Base-by-base conservation (phyloP, 202 grass and related monocot species). In the Carex arenaria region DNA sequence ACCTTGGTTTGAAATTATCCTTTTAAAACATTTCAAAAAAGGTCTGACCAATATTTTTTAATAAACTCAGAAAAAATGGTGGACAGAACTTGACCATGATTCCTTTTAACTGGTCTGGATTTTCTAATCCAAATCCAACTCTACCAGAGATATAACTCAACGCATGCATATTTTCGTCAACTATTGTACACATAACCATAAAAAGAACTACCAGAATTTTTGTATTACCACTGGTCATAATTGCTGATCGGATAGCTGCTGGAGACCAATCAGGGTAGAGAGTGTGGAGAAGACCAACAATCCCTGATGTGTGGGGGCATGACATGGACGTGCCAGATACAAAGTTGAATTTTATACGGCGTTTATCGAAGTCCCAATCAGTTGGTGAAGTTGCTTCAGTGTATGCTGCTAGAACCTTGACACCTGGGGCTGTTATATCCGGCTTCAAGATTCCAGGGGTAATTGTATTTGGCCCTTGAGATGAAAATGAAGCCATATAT, bases 251-350 rank as follows among this genome's bases (percentile, higher is more conserved):
- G 70, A 93, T 88, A 0, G 93, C 87, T 7, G 85, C 66, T 30
- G 91, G 89, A 65, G 82, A 85, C 91, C 91, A 97, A 64, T 90
- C 82, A 8, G 89, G 94, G 49, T 94, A 82, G 22, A 94, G 79
- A 2, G 86, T 87, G 82, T 83, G 90, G 85, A 97, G 23, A 3
- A 94, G 95, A 57, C 90, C 95, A 28, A 75, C 80, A 31, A 97
- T 14, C 78, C 90, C 92, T 5, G 95, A 91, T 0, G 90, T 79
- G 64, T 94, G 95, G 65, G 92, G 95, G 84, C 92, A 94, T 56
- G 95, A 91, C 95, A 97, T 97, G 78, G 95, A 97, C 22, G 95
- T 97, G 31, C 92, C 90, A 14, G 92, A 93, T 0, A 34, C 26
- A 2, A 72, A 3, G 59, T 87, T 87, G 90, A 93, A 97, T 67